phyloP scores from a whole-genome alignment of 352 stramenopile species.

The Pythium phragmitis region DNA sequence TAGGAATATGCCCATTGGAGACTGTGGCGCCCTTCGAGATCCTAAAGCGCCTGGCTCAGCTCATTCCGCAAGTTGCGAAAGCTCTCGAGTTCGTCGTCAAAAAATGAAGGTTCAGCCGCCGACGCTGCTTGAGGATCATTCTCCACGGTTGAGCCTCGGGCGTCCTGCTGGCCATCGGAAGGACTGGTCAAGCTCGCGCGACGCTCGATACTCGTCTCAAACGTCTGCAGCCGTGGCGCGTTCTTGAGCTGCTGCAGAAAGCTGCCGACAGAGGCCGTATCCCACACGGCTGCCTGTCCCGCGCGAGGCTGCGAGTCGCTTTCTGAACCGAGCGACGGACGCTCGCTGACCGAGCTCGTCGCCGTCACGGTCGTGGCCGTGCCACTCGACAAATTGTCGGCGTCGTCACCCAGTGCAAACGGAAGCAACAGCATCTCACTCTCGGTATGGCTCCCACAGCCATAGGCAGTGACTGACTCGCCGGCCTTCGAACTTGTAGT shows the following conservation, averaged over 20 bases:
- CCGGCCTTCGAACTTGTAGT: not conserved
- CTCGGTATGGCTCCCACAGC: conserved; percentile 9
- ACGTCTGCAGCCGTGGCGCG: conserved; percentile 52
- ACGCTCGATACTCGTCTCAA: conserved; percentile 10
- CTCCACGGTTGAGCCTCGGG: not conserved
- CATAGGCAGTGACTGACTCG: conserved; percentile 26
- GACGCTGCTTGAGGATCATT: not conserved
- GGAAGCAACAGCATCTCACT: conserved; percentile 49
- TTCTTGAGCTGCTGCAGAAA: conserved; percentile 84
- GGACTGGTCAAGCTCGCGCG: conserved; percentile 3
- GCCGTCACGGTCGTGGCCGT: conserved; percentile 56
- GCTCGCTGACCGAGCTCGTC: conserved; percentile 34
- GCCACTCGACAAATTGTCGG: conserved; percentile 32
- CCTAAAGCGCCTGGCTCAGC: conserved; percentile 39
- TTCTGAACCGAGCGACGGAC: conserved; percentile 15
- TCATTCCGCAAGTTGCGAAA: conserved; percentile 73
- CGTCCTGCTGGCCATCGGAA: not conserved
- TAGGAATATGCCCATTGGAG: not conserved
- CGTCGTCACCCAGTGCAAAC: conserved; percentile 58
- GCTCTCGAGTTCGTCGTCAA: conserved; percentile 76
- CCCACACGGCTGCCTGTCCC: conserved; percentile 26
- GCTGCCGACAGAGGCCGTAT: conserved; percentile 65
- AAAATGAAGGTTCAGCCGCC: conserved; percentile 26
- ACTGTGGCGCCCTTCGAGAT: not conserved
- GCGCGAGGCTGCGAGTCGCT: conserved; percentile 9